Evolutionary conservation across 768 basidiomycete species (phyloP).

Genomic region (Pleurotus ostreatus): DNA sequence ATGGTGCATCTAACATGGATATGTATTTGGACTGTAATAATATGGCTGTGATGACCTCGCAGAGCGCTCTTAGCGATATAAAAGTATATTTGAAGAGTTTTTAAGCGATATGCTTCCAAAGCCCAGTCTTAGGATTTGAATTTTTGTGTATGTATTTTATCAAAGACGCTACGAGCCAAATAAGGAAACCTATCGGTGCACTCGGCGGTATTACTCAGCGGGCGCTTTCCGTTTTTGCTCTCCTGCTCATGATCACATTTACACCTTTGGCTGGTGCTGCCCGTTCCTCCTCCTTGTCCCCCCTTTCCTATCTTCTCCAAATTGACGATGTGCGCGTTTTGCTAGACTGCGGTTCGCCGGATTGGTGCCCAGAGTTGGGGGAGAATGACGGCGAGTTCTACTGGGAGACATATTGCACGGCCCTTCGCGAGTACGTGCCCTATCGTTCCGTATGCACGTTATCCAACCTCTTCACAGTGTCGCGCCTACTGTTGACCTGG

Average conservation of each 20-base stretch:
- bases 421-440: slow-evolving; percentile 59
- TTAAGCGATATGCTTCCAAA: no score
- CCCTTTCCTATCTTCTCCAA: slow-evolving; percentile 83
- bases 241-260: slow-evolving; percentile 80
- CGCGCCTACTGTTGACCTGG: slow-evolving; percentile 81
- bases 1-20: no score
- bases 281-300: slow-evolving; percentile 55
- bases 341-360: slow-evolving; percentile 91
- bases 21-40: no score
- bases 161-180: no score
- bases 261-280: slow-evolving; percentile 87
- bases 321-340: slow-evolving; percentile 93
- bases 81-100: no score
- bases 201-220: no score
- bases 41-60: no score
- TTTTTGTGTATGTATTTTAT: no score
- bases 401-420: slow-evolving; percentile 65
- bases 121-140: no score
- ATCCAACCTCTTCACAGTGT: slow-evolving; percentile 36
- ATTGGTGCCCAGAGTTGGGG: slow-evolving; percentile 66
- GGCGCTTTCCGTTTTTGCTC: no score
- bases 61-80: no score
- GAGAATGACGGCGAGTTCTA: slow-evolving; percentile 31
- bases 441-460: background rate
- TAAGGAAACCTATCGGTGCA: no score